phyloP scores from a whole-genome alignment of 2,329 filamentous ascomycete species.

The Neonectria neomacrospora region DNA sequence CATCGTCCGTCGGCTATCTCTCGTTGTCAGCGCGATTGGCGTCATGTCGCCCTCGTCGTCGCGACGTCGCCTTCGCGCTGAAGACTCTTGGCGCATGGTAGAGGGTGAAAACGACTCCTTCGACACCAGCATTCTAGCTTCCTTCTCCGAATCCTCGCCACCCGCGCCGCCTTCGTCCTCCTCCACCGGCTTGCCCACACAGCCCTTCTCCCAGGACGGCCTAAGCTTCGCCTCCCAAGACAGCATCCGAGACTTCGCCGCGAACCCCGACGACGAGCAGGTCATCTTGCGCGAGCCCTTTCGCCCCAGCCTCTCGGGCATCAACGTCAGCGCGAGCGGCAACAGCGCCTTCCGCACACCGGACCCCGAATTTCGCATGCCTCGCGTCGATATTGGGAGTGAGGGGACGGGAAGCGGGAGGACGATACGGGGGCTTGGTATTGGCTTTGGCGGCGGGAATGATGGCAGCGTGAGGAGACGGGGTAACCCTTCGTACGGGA shows the following conservation, averaged over 20 bases:
- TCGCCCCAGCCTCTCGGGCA: constrained; percentile 61
- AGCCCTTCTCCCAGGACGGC: constrained; percentile 56
- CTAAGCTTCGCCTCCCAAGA: constrained; percentile 63
- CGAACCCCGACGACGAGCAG: constrained; percentile 65
- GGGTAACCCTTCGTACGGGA: constrained; percentile 30
- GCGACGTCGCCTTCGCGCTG: constrained; percentile 49
- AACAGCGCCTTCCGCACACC: constrained; percentile 51
- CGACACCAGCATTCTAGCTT: constrained; percentile 64
- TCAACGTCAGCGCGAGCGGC: constrained; percentile 43
- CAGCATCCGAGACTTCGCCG: constrained; percentile 65
- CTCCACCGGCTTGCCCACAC: constrained; percentile 57
- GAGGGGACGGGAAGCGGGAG: constrained; percentile 50
- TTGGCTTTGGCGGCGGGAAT: constrained; percentile 33
- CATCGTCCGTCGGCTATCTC: constrained; percentile 1
- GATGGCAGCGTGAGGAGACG: constrained; percentile 47
- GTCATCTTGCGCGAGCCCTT: constrained; percentile 67
- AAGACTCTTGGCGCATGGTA: constrained; percentile 70
- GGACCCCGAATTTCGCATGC: constrained; percentile 66
- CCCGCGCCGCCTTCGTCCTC: constrained; percentile 47
- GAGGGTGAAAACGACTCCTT: constrained; percentile 71
- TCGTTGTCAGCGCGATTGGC: not conserved
- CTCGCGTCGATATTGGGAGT: constrained; percentile 56
- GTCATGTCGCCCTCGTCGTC: constrained; percentile 38
- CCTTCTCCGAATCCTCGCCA: constrained; percentile 52
- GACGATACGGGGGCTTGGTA: constrained; percentile 46